Conservation (phyloP, 257 asterid species). For the Petunia axillaris region DNA sequence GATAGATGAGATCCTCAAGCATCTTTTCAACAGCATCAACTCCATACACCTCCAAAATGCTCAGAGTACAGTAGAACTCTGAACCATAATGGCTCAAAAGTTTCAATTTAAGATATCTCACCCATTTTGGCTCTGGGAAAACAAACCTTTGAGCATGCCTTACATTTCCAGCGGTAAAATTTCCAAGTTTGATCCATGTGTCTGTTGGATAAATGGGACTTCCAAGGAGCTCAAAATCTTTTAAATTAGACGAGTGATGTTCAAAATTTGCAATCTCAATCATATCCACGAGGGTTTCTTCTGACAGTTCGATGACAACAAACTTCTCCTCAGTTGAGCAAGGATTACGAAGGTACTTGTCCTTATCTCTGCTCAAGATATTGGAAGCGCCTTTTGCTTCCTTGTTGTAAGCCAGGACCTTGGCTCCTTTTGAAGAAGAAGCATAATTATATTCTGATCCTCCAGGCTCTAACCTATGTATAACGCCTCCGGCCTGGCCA, state of each 20-base stretch:
- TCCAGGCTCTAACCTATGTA: constrained; percentile 87
- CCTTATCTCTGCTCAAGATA: constrained; percentile 80
- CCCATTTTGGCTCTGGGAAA: constrained; percentile 93
- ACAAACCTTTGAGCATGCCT: constrained; percentile 75
- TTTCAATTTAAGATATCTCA: constrained; percentile 72
- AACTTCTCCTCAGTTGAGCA: constrained; percentile 88
- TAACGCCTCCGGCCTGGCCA: constrained; percentile 65
- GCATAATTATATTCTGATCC: constrained; percentile 94
- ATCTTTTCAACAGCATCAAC: constrained; percentile 96
- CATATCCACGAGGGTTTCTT: constrained; percentile 83
- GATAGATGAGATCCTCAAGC: constrained; percentile 87
- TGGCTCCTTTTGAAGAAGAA: constrained; percentile 92
- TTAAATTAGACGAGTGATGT: constrained; percentile 86
- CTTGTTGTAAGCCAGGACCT: constrained; percentile 81
- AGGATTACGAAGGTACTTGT: constrained; percentile 95
- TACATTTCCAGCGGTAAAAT: constrained; percentile 74
- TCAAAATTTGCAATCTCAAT: constrained; percentile 84
- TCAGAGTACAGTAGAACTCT: constrained; percentile 91
- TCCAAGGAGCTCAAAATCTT: constrained; percentile 80
- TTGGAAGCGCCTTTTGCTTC: constrained; percentile 97
- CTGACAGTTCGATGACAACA: constrained; percentile 90
- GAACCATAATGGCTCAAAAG: constrained; percentile 81
- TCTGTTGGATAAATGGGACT: constrained; percentile 91
- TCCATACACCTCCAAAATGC: constrained; percentile 86
- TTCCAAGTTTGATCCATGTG: constrained; percentile 80